phyloP scores from a whole-genome alignment of 2,329 filamentous ascomycete genomes.

The Graphiopsis chlorocephala region DNA sequence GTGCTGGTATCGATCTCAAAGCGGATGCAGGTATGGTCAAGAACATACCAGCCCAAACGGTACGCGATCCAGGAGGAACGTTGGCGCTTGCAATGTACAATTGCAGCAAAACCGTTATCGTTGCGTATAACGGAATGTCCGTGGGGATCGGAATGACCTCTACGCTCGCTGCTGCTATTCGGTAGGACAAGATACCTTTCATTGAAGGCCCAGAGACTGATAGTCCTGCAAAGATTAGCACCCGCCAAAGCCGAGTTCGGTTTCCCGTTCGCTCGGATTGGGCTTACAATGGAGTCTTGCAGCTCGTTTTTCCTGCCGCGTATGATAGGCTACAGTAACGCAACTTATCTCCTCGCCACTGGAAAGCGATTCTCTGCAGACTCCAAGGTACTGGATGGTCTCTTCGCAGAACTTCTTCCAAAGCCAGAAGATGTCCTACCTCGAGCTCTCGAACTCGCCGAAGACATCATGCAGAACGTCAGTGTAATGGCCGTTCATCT shows the following conservation, averaged over 20 bases:
- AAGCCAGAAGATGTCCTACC: no score
- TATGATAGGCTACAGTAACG: constrained; percentile 18
- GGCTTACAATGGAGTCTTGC: constrained; percentile 19
- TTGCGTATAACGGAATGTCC: constrained; percentile 58
- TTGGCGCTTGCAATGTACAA: constrained; percentile 55
- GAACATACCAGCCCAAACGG: neutral
- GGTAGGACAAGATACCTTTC: neutral
- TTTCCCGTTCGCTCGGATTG: constrained; percentile 20
- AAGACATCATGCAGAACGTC: no score
- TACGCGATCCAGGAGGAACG: constrained; percentile 52
- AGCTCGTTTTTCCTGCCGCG: constrained; percentile 21
- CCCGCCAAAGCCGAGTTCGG: constrained; percentile 9
- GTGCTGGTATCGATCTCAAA: constrained; percentile 20
- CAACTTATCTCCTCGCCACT: constrained; percentile 18
- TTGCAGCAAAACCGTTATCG: constrained; percentile 59
- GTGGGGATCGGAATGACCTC: constrained; percentile 63
- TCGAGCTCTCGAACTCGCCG: no score
- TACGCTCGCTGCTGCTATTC: constrained; percentile 53
- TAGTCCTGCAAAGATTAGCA: neutral
- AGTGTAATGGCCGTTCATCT: constrained; percentile 7
- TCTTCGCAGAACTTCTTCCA: constrained; percentile 17
- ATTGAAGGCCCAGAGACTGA: no score
- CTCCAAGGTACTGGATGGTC: constrained; percentile 10
- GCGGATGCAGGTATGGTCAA: constrained; percentile 7
- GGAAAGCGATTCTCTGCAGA: constrained; percentile 16